phyloP scores from a whole-genome alignment of 2,329 filamentous ascomycete genomes.

The Lachnellula hyalina region DNA sequence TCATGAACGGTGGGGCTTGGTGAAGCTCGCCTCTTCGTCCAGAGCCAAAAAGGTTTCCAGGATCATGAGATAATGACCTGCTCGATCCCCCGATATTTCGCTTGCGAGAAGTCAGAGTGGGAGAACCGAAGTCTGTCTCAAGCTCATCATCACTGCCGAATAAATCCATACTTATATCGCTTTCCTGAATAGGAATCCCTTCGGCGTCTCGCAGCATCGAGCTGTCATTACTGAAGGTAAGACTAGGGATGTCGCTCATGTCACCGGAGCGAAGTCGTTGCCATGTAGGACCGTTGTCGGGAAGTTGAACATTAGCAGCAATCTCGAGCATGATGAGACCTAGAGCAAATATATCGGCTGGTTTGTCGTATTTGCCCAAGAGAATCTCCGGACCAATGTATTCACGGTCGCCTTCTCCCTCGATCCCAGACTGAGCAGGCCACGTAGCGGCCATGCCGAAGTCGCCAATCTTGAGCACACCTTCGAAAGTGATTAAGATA shows the following conservation, averaged over 20 bases:
- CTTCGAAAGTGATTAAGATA: constrained; percentile 75
- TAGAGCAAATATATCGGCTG: constrained; percentile 88
- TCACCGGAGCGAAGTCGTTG: constrained; percentile 84
- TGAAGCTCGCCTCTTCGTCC: constrained; percentile 51
- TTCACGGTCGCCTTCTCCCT: constrained; percentile 90
- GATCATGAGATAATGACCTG: constrained; percentile 30
- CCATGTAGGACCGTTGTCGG: constrained; percentile 90
- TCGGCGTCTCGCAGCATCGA: constrained; percentile 69
- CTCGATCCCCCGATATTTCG: constrained; percentile 26
- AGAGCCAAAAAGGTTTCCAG: constrained; percentile 33
- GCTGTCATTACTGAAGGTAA: constrained; percentile 74
- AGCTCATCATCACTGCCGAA: constrained; percentile 37
- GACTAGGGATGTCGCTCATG: constrained; percentile 78
- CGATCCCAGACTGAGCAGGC: constrained; percentile 70
- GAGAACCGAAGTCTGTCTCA: constrained; percentile 35
- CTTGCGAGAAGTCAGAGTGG: constrained; percentile 27
- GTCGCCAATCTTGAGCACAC: constrained; percentile 77
- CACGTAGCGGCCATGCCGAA: constrained; percentile 77
- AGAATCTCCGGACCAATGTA: constrained; percentile 95
- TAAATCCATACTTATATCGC: constrained; percentile 27
- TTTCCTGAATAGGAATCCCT: constrained; percentile 54
- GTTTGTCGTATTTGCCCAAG: constrained; percentile 78
- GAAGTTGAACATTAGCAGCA: constrained; percentile 87
- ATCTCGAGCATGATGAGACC: constrained; percentile 94
- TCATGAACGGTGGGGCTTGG: constrained; percentile 82